Conservation (phyloP, 208 protist species). For the Trypanosoma platydactyli region DNA sequence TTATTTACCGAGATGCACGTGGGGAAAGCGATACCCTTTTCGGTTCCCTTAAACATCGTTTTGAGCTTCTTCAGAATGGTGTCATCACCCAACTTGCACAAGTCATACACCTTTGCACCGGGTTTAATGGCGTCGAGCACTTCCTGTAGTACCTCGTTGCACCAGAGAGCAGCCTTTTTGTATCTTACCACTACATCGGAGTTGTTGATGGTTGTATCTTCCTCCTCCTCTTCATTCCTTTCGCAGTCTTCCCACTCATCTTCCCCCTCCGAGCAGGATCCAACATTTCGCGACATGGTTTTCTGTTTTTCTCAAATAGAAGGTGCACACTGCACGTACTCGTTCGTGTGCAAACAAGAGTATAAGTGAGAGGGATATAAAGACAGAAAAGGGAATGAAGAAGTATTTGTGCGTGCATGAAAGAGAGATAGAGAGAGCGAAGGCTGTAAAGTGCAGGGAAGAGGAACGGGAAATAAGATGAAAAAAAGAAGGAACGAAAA, state of each 20-base stretch:
- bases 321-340: neutral
- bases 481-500: too few relatives aligned
- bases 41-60: constrained; percentile 93
- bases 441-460: constrained; percentile 4
- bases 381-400: neutral
- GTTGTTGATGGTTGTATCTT: constrained; percentile 94
- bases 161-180: constrained; percentile 94
- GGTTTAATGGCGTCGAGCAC: constrained; percentile 85
- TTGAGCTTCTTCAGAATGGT: constrained; percentile 84
- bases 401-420: neutral
- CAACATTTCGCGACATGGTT: constrained; percentile 72
- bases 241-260: constrained; percentile 60
- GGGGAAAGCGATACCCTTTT: constrained; percentile 99
- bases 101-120: constrained; percentile 85
- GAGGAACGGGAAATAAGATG: constrained; percentile 4
- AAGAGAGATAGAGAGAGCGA: constrained; percentile 16
- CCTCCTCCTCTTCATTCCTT: constrained; percentile 86
- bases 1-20: constrained; percentile 99
- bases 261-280: constrained; percentile 68
- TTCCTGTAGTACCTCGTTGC: constrained; percentile 92
- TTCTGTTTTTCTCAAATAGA: neutral
- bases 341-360: neutral
- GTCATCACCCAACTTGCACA: constrained; percentile 88
- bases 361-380: neutral
- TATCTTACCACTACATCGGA: constrained; percentile 97